Base-by-base conservation (phyloP, 1,284 basidiomycete species). In the Pascua guehoae region DNA sequence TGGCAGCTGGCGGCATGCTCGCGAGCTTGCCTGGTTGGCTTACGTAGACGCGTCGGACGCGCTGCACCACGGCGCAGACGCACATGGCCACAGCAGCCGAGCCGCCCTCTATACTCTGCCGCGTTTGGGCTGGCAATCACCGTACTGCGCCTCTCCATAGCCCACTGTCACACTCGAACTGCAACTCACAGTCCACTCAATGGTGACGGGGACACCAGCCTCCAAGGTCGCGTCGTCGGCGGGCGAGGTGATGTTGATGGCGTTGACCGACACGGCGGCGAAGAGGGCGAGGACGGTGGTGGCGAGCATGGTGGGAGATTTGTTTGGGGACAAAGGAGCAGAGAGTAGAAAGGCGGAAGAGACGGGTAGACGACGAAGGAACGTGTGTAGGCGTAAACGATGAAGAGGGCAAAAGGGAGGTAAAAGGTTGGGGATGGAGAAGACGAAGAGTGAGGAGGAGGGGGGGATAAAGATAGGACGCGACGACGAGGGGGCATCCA, bases 171-270 rank as follows among this genome's bases (percentile, higher is more conserved):
- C 24, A 32, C 24, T 5, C 14, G 12, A 3, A 18, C 14, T 11
- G 8, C 11, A 3, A 66, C 69, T 66, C 53, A 74, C 71, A 39
- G 55, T 47, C 73, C 73, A 75, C 45, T 61, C 39, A 57, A 75
- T 70, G 47, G 64, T 47, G 41, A 68, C 54, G 11, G 70, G 39
- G 36, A 65, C 66, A 15, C 56, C 51, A 17, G 64, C 63, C 32
- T 55, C 48, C 68, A 69, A 71, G 36, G 65, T 64, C 11, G 67
- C 50, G 32, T 49, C 54, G 61, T 72, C 68, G 51, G 63, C 57
- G 10, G 73, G 73, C 15, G 58, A 48, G 40, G 70, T 73, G 60
- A 75, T 63, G 51, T 62, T 50, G 49, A 70, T 63, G 47, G 68
- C 69, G 9, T 56, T 40, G 17, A 54, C 67, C 24, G 24, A 32